Base-by-base conservation (phyloP, 2,329 filamentous ascomycete genomes). In the Fusarium xylarioides region DNA sequence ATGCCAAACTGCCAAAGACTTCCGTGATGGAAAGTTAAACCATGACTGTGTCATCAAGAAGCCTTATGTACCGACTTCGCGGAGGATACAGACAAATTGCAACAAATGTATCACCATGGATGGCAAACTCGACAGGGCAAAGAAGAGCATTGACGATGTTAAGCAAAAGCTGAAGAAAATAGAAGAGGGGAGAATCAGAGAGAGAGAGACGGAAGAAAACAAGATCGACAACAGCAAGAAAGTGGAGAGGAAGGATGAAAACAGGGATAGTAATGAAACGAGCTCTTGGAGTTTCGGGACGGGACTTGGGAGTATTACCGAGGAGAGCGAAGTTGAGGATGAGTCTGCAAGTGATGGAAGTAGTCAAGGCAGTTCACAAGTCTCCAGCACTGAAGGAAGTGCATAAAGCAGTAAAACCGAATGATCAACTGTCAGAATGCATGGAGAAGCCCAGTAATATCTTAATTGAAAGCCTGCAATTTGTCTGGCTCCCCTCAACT, bases 41-140 rank as follows among this genome's bases (percentile, higher is more conserved):
- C 23, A 60, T 30, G 66, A 73, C 49, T 81, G 80, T 67, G 43
- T 30, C 21, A 35, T 15, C 62, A 72, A 43, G 63, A 56, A n/a
- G 21, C 69, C 73, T 7, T 77, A 81, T 44, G 74, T 68, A 38
- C 53, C 75, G 19, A 75, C 74, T 32, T 75, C 77, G 11, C 66
- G 60, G 26, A 71, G 42, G 38, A 11, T 80, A 34, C 26, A 71
- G 26, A 40, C 46, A 4, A 73, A 67, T 43, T 82, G 80, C 60
- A 55, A 70, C 42, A 71, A 58, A 47, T 81, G 79, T 57, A 52
- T 37, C n/a, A 42, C 37, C 34, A 38, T 77, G 30, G 68, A 79
- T 15, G 44, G 32, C 8, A 76, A 73, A 61, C 32, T 78, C 35
- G 34, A 11, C 8, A 63, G 58, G 30, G 60, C 63, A 28, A 69